These are phyloP conservation scores for Vitellaria paradoxa DNA, from an alignment of 179 eudicot genomes.

Conservation along the genomic window DNA sequence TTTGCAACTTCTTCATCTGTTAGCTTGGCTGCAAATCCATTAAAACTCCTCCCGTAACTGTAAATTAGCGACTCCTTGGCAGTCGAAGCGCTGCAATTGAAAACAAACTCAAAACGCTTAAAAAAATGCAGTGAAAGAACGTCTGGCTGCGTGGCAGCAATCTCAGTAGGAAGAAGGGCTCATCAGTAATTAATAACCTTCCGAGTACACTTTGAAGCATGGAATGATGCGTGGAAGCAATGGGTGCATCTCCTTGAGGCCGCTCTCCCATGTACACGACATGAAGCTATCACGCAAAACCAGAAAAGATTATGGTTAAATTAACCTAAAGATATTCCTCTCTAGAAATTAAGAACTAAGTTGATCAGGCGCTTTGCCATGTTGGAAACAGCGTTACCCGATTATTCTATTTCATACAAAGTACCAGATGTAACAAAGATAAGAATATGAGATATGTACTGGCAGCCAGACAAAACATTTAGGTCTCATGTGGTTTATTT, in stretches of 20 bases:
- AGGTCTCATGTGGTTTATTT: too few relatives aligned
- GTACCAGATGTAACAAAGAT: too few relatives aligned
- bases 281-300: neutral
- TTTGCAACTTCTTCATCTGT: conserved; percentile 38
- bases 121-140: neutral
- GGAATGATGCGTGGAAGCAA: neutral
- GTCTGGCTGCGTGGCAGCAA: neutral
- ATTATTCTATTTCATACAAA: too few relatives aligned
- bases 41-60: conserved; percentile 57
- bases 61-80: conserved; percentile 32
- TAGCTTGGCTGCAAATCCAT: conserved; percentile 64
- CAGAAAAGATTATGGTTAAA: neutral
- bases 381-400: too few relatives aligned
- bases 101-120: neutral
- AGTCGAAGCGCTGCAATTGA: conserved; percentile 18
- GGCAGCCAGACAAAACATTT: too few relatives aligned
- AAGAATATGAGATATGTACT: too few relatives aligned
- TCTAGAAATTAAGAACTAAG: too few relatives aligned
- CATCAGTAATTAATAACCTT: neutral
- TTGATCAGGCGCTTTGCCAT: too few relatives aligned
- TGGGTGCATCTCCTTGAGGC: neutral
- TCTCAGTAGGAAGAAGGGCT: neutral
- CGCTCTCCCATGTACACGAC: neutral
- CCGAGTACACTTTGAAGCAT: neutral
- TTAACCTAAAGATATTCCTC: neutral